These are phyloP conservation scores for Gentiana macrophylla DNA, from an alignment of 257 asterid species.

Conservation along the genomic window DNA sequence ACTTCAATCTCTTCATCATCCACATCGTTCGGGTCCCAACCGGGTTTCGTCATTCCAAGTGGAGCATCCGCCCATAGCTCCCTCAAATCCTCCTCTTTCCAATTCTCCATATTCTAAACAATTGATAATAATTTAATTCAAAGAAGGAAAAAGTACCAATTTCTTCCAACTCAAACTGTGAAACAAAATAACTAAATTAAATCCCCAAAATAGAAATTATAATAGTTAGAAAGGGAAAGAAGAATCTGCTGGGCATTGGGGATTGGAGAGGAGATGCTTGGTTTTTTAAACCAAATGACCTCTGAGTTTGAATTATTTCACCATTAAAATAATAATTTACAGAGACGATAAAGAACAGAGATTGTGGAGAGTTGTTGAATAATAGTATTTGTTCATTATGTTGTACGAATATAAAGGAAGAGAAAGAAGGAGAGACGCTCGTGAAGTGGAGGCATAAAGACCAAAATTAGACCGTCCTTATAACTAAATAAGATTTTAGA, in stretches of 20 bases:
- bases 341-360: not conserved
- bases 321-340: not conserved
- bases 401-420: slow-evolving; percentile 7
- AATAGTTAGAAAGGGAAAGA: not conserved
- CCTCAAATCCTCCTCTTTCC: too few relatives aligned
- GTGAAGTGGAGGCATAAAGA: slow-evolving; percentile 19
- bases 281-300: slow-evolving; percentile 5
- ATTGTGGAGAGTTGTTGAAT: not conserved
- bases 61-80: too few relatives aligned
- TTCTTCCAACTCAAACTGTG: too few relatives aligned
- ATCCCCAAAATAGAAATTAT: too few relatives aligned
- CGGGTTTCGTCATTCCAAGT: too few relatives aligned
- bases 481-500: too few relatives aligned
- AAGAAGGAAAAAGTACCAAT: too few relatives aligned
- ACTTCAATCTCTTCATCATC: too few relatives aligned
- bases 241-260: slow-evolving; percentile 13
- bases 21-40: too few relatives aligned
- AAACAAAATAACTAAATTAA: too few relatives aligned
- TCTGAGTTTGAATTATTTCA: not conserved
- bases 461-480: slow-evolving; percentile 1
- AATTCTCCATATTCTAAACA: too few relatives aligned
- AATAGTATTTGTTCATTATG: not conserved
- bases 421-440: slow-evolving; percentile 3
- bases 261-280: slow-evolving; percentile 11
- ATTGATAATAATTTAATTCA: too few relatives aligned